These are phyloP conservation scores for Penicillium turbatum DNA, from an alignment of 495 filamentous ascomycete genomes.

Conservation along the genomic window DNA sequence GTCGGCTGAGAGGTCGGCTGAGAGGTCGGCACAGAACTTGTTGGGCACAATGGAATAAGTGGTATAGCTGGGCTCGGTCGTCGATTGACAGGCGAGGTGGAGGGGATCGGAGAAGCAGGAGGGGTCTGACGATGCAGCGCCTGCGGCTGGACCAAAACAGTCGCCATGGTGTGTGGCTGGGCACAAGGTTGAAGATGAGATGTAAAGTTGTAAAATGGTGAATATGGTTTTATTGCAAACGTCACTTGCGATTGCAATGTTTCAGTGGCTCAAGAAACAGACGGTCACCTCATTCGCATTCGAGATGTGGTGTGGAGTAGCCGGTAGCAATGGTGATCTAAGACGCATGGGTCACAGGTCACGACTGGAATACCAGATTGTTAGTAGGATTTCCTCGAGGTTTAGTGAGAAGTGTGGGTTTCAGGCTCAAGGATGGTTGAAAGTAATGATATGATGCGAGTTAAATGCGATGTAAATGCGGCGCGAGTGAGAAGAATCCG, in stretches of 20 bases:
- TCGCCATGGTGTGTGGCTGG: constrained; percentile 38
- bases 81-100: constrained; percentile 40
- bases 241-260: background rate
- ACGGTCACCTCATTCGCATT: constrained; percentile 16
- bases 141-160: constrained; percentile 49
- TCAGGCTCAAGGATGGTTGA: no score
- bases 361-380: background rate
- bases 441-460: no score
- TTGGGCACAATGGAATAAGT: constrained; percentile 78
- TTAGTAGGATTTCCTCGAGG: background rate
- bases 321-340: background rate
- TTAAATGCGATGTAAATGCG: no score
- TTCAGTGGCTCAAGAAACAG: constrained; percentile 1
- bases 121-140: constrained; percentile 45
- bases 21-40: constrained; percentile 64
- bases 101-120: constrained; percentile 37
- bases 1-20: constrained; percentile 43
- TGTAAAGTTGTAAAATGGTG: background rate
- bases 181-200: background rate
- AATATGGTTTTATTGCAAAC: background rate
- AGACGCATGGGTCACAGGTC: background rate
- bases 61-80: constrained; percentile 59
- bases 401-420: background rate
- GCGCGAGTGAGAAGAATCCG: background rate
- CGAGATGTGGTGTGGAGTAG: background rate